Base-by-base conservation (phyloP, 495 filamentous ascomycete genomes). In the Xeromyces bisporus region DNA sequence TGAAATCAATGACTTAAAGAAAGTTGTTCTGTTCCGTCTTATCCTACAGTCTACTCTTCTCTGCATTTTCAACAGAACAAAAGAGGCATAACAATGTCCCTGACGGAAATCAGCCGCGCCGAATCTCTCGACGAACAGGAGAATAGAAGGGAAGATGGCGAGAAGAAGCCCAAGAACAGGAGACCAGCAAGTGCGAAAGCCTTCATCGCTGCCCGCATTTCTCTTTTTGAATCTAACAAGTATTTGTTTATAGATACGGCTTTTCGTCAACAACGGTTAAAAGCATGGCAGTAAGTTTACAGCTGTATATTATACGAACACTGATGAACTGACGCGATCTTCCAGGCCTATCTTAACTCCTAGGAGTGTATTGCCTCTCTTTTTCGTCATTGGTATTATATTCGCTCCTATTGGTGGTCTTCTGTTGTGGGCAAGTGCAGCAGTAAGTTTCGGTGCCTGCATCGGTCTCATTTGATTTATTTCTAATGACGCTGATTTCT, bases 351-450 rank as follows among this genome's bases (percentile, higher is more conserved):
- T 93, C 49, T 66, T 93, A 23, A 93, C 85, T 3, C 85, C 85
- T 0, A 91, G 86, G 51, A 93, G 81, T 28, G 85, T 92, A 15
- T 64, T 93, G 8, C 85, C 85, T 26, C 66, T 93, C 32, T 91
- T 93, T 56, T 87, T 92, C 50, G 66, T 71, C 21, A 65, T 92
- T 32, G 84, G 85, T 24, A 61, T 89, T 31, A 75, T 93, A 43
- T 87, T 91, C 50, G 83, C 80, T 10, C 80, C 85, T 3, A 78
- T 93, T 23, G 85, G 85, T 18, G 85, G 83, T 28, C 58, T 86
- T 26, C 53, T 93, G 14, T 53, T 92, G 36, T 93, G 76, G 63
- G 82, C 85, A 7, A 89, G 78, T 50, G 64, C 77, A 17, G 59
- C 73, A 53, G 80, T 86, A 41, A 38, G 55, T 27, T 31, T 10